Conservation (phyloP, 2,329 filamentous ascomycete genomes). For the Hymenoscyphus infarciens region DNA sequence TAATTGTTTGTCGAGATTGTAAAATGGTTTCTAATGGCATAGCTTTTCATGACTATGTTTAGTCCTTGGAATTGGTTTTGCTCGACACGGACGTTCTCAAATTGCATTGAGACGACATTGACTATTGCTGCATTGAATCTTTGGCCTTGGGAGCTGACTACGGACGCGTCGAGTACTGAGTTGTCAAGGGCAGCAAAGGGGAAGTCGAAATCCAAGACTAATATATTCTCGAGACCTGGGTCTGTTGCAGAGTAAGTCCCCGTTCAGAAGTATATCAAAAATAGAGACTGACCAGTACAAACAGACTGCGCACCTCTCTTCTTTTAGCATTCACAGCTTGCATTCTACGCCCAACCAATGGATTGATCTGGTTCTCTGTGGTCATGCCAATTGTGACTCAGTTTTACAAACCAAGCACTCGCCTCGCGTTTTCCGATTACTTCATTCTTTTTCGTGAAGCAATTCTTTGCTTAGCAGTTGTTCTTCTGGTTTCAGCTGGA, state of each 20-base stretch:
- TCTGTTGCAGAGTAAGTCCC: conserved; percentile 35
- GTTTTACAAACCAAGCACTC: conserved; percentile 41
- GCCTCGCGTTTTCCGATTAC: conserved; percentile 36
- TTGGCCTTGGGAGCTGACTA: conserved; percentile 80
- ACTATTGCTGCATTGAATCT: conserved; percentile 74
- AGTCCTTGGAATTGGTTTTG: conserved; percentile 98
- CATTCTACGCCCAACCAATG: conserved; percentile 83
- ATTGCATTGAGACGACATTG: conserved; percentile 86
- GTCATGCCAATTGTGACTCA: conserved; percentile 49
- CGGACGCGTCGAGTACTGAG: conserved; percentile 24
- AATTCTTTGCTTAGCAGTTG: conserved; percentile 57
- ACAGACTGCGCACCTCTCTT: conserved; percentile 61
- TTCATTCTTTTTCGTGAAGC: conserved; percentile 59
- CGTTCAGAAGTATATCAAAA: neutral
- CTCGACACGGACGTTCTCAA: conserved; percentile 89
- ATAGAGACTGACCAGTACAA: conserved; percentile 6
- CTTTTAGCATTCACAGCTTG: conserved; percentile 76
- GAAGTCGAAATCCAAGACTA: conserved; percentile 32
- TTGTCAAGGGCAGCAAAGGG: conserved; percentile 25
- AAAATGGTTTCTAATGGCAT: conserved; percentile 26
- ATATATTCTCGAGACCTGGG: conserved; percentile 27
- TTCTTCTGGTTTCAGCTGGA: conserved; percentile 60
- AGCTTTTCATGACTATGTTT: conserved; percentile 67
- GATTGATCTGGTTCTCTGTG: conserved; percentile 77
- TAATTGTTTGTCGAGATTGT: conserved; percentile 30